These are phyloP conservation scores for Rhizoclosmatium sp. DNA, from an alignment of 192 early-diverging fungal genomes.

Conservation along the genomic window DNA sequence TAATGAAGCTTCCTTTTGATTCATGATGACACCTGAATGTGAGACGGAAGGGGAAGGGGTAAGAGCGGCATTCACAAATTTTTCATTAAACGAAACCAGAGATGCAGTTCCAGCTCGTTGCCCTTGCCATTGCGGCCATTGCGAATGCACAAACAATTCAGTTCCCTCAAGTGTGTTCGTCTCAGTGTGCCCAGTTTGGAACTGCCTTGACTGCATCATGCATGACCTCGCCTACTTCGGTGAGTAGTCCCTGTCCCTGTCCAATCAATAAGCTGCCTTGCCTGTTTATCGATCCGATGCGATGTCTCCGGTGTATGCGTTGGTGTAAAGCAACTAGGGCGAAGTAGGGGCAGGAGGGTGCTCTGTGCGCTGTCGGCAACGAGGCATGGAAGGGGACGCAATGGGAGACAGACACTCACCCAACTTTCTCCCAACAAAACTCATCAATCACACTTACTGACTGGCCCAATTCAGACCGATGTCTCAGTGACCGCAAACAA, in stretches of 20 bases:
- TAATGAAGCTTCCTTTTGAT: not conserved
- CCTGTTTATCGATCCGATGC: not conserved
- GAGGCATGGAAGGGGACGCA: not conserved
- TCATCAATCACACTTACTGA: not conserved
- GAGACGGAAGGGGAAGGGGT: not conserved
- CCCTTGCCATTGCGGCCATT: not conserved
- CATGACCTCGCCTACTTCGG: conserved; percentile 19
- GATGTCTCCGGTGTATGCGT: not conserved
- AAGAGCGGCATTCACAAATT: not conserved
- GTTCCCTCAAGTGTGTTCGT: conserved; percentile 24
- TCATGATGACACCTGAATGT: not conserved
- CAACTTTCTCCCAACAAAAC: not conserved
- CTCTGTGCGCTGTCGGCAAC: not conserved
- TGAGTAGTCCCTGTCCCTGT: conserved; percentile 1
- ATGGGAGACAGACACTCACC: not conserved
- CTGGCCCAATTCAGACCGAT: conserved; percentile 5
- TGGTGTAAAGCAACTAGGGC: not conserved
- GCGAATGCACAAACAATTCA: conserved; percentile 17
- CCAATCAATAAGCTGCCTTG: no score
- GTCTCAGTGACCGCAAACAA: not conserved
- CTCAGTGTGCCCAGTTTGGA: conserved; percentile 19
- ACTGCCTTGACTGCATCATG: conserved; percentile 5
- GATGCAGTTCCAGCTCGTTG: not conserved
- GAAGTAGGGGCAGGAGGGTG: not conserved
- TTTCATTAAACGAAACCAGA: not conserved